These are phyloP conservation scores for Solanum pinnatisectum DNA, from an alignment of 257 asterid genomes.

Conservation along the genomic window DNA sequence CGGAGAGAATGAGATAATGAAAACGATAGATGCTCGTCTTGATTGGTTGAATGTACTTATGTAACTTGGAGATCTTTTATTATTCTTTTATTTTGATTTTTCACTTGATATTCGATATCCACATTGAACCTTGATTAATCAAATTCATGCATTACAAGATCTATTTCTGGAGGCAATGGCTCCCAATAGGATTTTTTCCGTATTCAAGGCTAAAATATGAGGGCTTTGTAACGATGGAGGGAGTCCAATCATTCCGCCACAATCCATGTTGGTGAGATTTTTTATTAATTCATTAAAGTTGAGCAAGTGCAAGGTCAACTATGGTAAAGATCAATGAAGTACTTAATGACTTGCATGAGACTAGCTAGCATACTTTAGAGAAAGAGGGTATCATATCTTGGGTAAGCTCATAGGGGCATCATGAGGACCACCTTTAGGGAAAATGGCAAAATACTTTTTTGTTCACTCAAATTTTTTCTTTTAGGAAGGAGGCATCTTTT, in stretches of 20 bases:
- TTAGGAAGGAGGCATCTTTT: neutral
- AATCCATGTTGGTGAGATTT: neutral
- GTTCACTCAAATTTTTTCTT: neutral
- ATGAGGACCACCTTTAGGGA: neutral
- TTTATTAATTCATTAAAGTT: neutral
- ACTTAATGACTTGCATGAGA: neutral
- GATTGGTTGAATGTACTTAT: neutral
- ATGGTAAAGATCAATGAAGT: neutral
- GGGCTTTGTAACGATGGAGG: accelerated
- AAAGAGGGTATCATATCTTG: neutral
- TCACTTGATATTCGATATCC: no score
- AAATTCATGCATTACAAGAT: neutral
- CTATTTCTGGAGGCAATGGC: neutral
- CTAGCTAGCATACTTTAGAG: neutral
- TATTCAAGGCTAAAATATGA: neutral
- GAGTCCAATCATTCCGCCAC: neutral
- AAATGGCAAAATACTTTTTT: neutral
- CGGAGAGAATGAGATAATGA: neutral
- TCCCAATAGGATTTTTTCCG: neutral
- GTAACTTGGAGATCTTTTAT: neutral
- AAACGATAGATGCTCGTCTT: neutral
- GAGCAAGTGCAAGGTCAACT: neutral
- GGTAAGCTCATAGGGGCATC: neutral
- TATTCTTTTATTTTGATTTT: neutral
- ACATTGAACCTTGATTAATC: accelerated